Percentiles rank a stretch among this genome's conserved stretches.
phyloP scores from a whole-genome alignment of 2,329 filamentous ascomycete genomes.

The Tolypocladium paradoxum region DNA sequence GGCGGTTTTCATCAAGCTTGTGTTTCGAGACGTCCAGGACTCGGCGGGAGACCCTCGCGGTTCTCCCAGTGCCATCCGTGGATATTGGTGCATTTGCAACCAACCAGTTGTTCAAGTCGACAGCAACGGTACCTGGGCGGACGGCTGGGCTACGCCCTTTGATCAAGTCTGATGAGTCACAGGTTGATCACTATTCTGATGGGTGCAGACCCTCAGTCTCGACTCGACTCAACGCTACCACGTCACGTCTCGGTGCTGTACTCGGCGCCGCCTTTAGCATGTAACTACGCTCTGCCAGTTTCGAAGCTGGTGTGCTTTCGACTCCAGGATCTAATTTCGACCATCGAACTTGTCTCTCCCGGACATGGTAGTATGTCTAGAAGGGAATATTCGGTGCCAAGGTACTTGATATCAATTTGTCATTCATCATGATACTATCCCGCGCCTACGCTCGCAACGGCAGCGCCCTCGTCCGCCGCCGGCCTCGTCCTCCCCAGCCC shows the following conservation, averaged over 20 bases:
- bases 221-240: not conserved
- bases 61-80: too few species aligned
- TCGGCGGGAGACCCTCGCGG: not conserved
- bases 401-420: not conserved
- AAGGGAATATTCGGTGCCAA: not conserved
- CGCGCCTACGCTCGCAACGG: not conserved
- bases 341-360: not conserved
- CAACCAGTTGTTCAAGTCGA: not conserved
- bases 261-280: not conserved
- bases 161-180: not conserved
- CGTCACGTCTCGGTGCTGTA: not conserved
- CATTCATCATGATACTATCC: not conserved
- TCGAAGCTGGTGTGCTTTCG: not conserved
- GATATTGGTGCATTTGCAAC: not conserved
- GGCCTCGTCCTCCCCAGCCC: conserved; percentile 72
- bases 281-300: not conserved
- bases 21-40: not conserved
- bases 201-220: not conserved
- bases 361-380: too few species aligned
- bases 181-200: not conserved
- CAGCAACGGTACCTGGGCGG: not conserved
- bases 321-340: not conserved
- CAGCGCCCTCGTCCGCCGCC: conserved; percentile 12
- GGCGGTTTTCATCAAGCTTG: not conserved
- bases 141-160: not conserved